A percentile compares a stretch with the other conserved stretches of the same genome.
Evolutionary conservation across 176 grass and related monocot species (phyloP).

Genomic region (Canna indica): DNA sequence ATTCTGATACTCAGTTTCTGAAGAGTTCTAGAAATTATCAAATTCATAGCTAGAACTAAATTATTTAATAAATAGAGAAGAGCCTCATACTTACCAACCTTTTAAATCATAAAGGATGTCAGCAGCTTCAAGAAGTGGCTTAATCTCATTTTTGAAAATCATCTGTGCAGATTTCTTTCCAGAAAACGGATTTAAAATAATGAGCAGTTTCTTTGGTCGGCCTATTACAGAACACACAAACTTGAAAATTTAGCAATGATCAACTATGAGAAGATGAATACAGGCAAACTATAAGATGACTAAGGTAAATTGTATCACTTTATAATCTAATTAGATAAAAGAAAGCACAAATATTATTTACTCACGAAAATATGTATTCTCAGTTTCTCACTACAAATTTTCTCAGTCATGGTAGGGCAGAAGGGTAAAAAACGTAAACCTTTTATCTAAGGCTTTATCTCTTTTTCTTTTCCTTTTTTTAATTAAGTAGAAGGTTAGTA

Average conservation of each 20-base stretch:
- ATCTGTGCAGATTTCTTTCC: slow-evolving; percentile 50
- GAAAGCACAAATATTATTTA: neutral
- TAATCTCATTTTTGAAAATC: slow-evolving; percentile 53
- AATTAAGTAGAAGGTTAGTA: neutral
- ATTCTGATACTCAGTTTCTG: slow-evolving; percentile 52
- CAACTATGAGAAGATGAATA: neutral
- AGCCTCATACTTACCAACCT: slow-evolving; percentile 26
- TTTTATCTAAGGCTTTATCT: neutral
- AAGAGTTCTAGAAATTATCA: slow-evolving; percentile 7
- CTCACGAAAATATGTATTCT: too few relatives aligned
- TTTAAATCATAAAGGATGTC: slow-evolving; percentile 41
- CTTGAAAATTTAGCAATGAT: neutral
- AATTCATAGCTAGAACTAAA: neutral
- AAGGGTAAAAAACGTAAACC: neutral
- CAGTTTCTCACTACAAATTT: too few relatives aligned
- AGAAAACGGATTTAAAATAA: slow-evolving; percentile 73
- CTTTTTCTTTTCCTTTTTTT: neutral
- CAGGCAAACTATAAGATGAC: neutral
- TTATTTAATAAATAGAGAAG: neutral
- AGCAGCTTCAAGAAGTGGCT: slow-evolving; percentile 49
- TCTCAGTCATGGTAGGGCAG: too few relatives aligned
- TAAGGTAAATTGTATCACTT: neutral
- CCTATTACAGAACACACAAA: slow-evolving; percentile 23
- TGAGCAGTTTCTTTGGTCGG: slow-evolving; percentile 39
- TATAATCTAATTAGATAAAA: neutral